Evolutionary conservation across 2,329 filamentous ascomycete species (phyloP), one percentile per base, ranked within the genome.

Genomic region (Trichoderma sp.): DNA sequence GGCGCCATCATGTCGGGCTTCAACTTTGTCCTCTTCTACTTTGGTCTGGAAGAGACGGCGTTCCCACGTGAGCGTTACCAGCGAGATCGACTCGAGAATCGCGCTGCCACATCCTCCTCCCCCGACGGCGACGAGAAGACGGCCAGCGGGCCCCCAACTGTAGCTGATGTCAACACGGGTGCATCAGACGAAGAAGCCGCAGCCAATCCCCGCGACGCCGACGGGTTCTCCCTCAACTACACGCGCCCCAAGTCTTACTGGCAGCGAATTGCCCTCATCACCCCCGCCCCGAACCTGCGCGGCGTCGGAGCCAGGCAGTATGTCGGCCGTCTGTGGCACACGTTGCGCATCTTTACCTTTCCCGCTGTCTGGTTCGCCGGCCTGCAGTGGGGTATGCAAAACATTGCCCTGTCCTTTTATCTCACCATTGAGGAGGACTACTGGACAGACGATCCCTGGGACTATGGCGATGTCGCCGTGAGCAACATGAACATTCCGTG

Each of bases 391-490:
- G 87, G 87, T 4, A 82, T 86, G 34, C 88, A 89, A 77, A 87
- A 89, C 74, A 86, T 87, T n/a, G 89, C 87, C 79, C 79, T 90
- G 26, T 86, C 86, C 1, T 89, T 90, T 76, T 89, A 89, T 73
- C 80, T 88, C 36, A 89, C 87, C 0, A 83, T 89, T 1, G 83
- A 88, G 75, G 86, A 89, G 74, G 86, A 88, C 73, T 84, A 84
- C 74, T 89, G 86, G 84, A 85, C 84, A 30, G 83, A 80, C 0
- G 78, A 81, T 11, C 88, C 88, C 0, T 89, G 86, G 83, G 84
- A 87, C 77, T 90, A 89, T 76, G 82, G 79, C 43, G 83, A 87
- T 71, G 83, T 84, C 2, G 83, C 83, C 2, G 85, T 87, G 4
- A 87, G 86, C 1, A 85, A 89, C 68, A 89, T 89, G 86, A 88